Percentiles rank a stretch among this genome's conserved stretches.
phyloP scores from a whole-genome alignment of 345 rosid species.

The Populus tremula region DNA sequence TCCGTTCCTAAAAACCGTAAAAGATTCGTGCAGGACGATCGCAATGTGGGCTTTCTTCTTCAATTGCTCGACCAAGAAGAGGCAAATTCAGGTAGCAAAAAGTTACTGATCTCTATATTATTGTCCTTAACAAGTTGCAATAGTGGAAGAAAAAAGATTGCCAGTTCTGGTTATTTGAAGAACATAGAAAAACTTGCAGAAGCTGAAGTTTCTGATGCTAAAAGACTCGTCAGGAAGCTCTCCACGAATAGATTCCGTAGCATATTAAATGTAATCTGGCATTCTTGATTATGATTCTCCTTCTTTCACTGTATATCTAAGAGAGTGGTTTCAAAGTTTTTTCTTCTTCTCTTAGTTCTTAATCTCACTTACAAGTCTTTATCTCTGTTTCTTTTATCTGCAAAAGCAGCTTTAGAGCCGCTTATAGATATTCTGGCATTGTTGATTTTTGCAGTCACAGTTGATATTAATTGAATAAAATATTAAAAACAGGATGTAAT shows the following conservation, averaged over 20 bases:
- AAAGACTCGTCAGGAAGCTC: conserved; percentile 72
- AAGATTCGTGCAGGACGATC: conserved; percentile 69
- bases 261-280: conserved; percentile 76
- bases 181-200: conserved; percentile 83
- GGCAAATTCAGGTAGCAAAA: conserved; percentile 51
- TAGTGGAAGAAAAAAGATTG: conserved; percentile 76
- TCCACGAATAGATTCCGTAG: conserved; percentile 67
- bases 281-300: conserved; percentile 37
- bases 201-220: conserved; percentile 77
- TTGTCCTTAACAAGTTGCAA: conserved; percentile 66
- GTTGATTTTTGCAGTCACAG: not conserved
- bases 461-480: conserved; percentile 4
- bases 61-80: conserved; percentile 63
- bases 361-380: not conserved
- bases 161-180: conserved; percentile 66
- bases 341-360: not conserved
- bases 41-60: conserved; percentile 53
- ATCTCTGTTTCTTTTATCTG: not conserved
- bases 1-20: conserved; percentile 64
- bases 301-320: conserved; percentile 40
- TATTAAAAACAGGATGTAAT: conserved; percentile 2
- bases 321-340: conserved; percentile 13
- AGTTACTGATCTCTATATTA: conserved; percentile 61
- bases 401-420: conserved; percentile 28
- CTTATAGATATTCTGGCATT: conserved; percentile 17